Percentiles rank a stretch among this genome's conserved stretches.
Conservation (phyloP, 495 filamentous ascomycete species). For the Penicillium tannophilum region DNA sequence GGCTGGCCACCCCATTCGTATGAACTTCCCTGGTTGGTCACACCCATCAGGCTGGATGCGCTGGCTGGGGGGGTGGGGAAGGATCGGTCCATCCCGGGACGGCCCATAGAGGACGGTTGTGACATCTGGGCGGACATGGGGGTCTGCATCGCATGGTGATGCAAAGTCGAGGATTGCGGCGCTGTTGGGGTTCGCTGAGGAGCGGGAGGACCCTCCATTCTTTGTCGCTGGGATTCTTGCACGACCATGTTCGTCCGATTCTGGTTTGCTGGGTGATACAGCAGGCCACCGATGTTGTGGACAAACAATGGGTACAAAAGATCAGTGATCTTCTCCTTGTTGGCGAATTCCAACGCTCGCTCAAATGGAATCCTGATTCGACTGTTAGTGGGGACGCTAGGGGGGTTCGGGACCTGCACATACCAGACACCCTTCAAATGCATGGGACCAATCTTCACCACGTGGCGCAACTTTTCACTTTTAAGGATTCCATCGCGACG, state of each 20-base stretch:
- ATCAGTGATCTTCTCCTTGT: conserved; percentile 99
- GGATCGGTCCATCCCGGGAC: conserved; percentile 77
- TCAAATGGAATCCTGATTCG: conserved; percentile 90
- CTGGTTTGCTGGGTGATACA: conserved; percentile 93
- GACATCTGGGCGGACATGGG: conserved; percentile 65
- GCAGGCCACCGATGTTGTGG: conserved; percentile 90
- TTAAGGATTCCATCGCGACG: conserved; percentile 96
- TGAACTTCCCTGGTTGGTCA: conserved; percentile 71
- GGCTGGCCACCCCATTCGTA: conserved; percentile 73
- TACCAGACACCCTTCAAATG: conserved; percentile 98
- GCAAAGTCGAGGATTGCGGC: conserved; percentile 73
- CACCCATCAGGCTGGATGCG: conserved; percentile 84
- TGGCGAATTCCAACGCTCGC: conserved; percentile 93
- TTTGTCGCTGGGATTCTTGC: conserved; percentile 79
- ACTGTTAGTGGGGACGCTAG: background rate
- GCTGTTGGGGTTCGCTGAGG: conserved; percentile 48
- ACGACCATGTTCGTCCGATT: conserved; percentile 80
- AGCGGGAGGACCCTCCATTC: conserved; percentile 47
- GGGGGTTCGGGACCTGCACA: conserved; percentile 29
- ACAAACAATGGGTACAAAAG: conserved; percentile 94
- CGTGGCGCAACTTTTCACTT: conserved; percentile 94
- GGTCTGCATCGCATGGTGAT: conserved; percentile 76
- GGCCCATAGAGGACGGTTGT: conserved; percentile 68
- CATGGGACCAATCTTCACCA: conserved; percentile 99
- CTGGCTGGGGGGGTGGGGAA: conserved; percentile 95